Conservation (phyloP, 345 rosid genomes). For the Noccaea bulbosa region DNA sequence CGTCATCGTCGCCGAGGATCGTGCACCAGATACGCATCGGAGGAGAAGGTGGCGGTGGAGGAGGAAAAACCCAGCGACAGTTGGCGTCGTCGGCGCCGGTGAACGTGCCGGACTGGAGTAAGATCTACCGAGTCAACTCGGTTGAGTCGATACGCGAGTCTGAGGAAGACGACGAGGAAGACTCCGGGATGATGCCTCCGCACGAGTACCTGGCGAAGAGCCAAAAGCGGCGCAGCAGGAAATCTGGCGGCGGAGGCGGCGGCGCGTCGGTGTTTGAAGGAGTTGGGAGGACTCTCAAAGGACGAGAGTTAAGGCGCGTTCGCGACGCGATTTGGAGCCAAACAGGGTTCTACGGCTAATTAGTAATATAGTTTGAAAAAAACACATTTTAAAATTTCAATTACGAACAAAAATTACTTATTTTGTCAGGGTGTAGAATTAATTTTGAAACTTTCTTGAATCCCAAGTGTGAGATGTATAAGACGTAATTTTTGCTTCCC, state of each 20-base stretch:
- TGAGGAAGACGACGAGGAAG: constrained; percentile 67
- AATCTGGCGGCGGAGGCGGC: constrained; percentile 48
- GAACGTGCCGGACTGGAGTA: constrained; percentile 96
- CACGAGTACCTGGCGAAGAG: constrained; percentile 90
- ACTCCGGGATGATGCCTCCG: constrained; percentile 81
- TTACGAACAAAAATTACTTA: constrained; percentile 2
- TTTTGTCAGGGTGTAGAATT: constrained; percentile 34
- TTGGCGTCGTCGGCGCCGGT: constrained; percentile 73
- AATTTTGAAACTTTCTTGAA: constrained; percentile 37
- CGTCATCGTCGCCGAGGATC: constrained; percentile 58
- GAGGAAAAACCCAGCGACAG: constrained; percentile 11
- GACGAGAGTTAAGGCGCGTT: constrained; percentile 90
- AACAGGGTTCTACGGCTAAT: constrained; percentile 70
- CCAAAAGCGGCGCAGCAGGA: constrained; percentile 57
- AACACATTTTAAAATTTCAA: constrained; percentile 3
- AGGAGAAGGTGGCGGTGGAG: constrained; percentile 31
- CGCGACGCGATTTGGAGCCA: constrained; percentile 97
- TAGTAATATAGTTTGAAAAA: neutral
- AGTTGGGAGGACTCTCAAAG: constrained; percentile 89
- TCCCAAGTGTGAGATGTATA: constrained; percentile 43
- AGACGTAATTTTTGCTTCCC: constrained; percentile 31
- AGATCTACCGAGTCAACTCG: constrained; percentile 76
- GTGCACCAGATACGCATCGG: constrained; percentile 72
- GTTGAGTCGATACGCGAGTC: constrained; percentile 78
- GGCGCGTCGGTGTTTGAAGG: constrained; percentile 84